Conservation (phyloP, 352 stramenopile species). For the Globisporangium parvum region DNA sequence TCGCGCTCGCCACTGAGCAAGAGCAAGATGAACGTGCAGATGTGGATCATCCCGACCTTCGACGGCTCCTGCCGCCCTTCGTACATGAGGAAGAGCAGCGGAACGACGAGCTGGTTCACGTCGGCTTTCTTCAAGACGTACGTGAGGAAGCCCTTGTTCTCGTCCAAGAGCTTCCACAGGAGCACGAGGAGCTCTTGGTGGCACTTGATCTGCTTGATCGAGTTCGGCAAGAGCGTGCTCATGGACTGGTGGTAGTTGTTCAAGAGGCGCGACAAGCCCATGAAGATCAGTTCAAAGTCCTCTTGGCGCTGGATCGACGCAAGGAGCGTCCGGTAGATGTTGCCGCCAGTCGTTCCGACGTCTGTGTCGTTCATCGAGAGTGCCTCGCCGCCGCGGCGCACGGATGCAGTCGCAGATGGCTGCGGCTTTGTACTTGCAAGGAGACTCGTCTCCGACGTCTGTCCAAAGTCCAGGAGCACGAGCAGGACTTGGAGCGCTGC, state of each 20-base stretch:
- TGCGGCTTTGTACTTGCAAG: slow-evolving; percentile 46
- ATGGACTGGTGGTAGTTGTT: slow-evolving; percentile 95
- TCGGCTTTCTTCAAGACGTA: slow-evolving; percentile 94
- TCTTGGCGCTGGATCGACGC: slow-evolving; percentile 63
- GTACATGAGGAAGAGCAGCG: slow-evolving; percentile 90
- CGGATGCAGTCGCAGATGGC: slow-evolving; percentile 20
- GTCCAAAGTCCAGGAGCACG: slow-evolving; percentile 92
- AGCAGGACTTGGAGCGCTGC: slow-evolving; percentile 91
- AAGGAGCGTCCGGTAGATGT: slow-evolving; percentile 67
- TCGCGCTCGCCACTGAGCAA: slow-evolving; percentile 95
- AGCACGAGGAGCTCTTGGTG: slow-evolving; percentile 97
- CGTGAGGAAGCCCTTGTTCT: slow-evolving; percentile 94
- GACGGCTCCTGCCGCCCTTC: slow-evolving; percentile 91
- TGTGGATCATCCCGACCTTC: slow-evolving; percentile 95
- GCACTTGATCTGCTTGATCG: slow-evolving; percentile 92
- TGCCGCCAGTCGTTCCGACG: slow-evolving; percentile 22
- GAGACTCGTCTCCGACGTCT: slow-evolving; percentile 42
- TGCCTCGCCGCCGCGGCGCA: slow-evolving; percentile 17
- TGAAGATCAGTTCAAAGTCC: slow-evolving; percentile 92
- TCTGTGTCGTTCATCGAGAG: slow-evolving; percentile 25
- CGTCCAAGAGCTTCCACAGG: slow-evolving; percentile 97
- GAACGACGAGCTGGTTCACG: slow-evolving; percentile 87
- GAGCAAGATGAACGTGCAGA: slow-evolving; percentile 98
- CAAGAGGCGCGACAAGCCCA: slow-evolving; percentile 93
- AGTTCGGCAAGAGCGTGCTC: slow-evolving; percentile 92